phyloP scores from a whole-genome alignment of 768 basidiomycete genomes.

The Jaapia argillacea region DNA sequence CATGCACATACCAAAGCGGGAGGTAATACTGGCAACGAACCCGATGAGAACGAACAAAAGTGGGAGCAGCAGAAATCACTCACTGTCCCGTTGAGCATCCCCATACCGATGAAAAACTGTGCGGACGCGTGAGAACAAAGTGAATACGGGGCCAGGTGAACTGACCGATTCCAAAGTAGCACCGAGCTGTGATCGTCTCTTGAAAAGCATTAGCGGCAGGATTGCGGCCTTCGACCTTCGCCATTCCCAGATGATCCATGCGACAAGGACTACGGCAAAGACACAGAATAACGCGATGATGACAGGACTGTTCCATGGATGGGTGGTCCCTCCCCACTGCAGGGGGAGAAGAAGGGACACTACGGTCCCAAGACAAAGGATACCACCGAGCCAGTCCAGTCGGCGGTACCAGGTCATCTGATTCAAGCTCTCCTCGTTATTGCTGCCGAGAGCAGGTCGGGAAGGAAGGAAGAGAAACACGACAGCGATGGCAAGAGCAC shows the following conservation, averaged over 20 bases:
- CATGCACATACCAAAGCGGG: constrained; percentile 4
- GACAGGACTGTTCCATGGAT: constrained; percentile 14
- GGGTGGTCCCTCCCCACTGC: constrained; percentile 29
- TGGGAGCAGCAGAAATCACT: no score
- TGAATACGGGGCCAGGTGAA: no score
- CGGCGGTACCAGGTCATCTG: no score
- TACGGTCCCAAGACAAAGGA: constrained; percentile 15
- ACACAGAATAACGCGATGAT: neutral
- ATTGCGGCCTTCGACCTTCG: neutral
- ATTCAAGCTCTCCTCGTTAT: neutral
- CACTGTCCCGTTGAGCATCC: no score
- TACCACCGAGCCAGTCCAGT: neutral
- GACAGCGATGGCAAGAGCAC: no score
- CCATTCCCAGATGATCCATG: neutral
- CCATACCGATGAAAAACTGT: neutral
- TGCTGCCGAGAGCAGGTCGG: neutral
- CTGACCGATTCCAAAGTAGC: no score
- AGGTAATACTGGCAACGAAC: no score
- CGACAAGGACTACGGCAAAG: neutral
- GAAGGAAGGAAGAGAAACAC: neutral
- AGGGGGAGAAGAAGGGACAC: constrained; percentile 29
- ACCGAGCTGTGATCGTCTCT: neutral
- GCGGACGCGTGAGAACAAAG: no score
- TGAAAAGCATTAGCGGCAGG: neutral
- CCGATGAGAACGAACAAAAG: no score